phyloP scores from a whole-genome alignment of 106 monocot species.

The Dendrobium chrysotoxum region DNA sequence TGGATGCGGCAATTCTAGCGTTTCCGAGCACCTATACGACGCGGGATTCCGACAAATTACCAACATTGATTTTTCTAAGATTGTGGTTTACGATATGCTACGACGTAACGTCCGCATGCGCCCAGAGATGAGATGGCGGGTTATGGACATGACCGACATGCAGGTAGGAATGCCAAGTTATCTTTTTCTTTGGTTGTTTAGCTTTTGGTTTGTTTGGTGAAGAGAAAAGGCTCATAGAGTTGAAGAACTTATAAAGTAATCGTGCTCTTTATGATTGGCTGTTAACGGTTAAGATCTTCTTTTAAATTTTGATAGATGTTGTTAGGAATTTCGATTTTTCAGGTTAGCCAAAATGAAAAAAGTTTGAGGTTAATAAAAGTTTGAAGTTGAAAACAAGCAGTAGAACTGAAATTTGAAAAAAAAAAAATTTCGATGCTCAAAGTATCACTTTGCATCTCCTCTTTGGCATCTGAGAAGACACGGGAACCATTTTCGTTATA shows the following conservation, averaged over 20 bases:
- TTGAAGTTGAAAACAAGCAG: neutral
- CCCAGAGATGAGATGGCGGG: constrained; percentile 91
- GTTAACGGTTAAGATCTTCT: neutral
- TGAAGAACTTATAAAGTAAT: neutral
- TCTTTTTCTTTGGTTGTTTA: neutral
- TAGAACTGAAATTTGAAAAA: neutral
- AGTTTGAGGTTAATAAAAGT: neutral
- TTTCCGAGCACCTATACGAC: constrained; percentile 88
- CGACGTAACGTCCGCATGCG: constrained; percentile 55
- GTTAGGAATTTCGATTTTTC: neutral
- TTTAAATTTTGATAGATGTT: neutral
- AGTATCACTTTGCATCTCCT: neutral
- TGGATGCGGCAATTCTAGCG: constrained; percentile 80
- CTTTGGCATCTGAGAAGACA: neutral
- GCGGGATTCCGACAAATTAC: constrained; percentile 59
- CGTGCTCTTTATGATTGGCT: neutral
- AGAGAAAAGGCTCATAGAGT: neutral
- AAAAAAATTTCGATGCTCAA: neutral
- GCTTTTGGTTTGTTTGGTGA: neutral
- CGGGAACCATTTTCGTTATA: neutral
- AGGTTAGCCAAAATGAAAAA: neutral
- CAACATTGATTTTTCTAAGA: constrained; percentile 95
- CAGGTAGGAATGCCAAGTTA: constrained; percentile 32
- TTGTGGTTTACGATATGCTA: constrained; percentile 78
- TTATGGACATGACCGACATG: constrained; percentile 98